These are phyloP conservation scores for Crucibulum laeve DNA, from an alignment of 768 basidiomycete species.

Conservation along the genomic window DNA sequence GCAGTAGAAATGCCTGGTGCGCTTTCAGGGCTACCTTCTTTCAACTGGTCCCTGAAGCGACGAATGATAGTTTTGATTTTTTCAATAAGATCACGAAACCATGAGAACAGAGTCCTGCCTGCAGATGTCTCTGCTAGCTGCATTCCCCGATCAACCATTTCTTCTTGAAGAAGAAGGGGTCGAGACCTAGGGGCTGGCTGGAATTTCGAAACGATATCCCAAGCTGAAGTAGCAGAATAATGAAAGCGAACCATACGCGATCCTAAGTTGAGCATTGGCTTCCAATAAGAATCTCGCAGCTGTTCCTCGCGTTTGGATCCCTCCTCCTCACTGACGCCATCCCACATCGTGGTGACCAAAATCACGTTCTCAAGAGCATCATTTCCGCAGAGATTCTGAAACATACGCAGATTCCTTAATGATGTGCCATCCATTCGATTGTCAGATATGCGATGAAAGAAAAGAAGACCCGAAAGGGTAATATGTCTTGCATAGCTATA, in stretches of 20 bases:
- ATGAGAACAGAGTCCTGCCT: conserved; percentile 1
- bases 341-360: conserved; percentile 14
- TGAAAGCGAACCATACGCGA: conserved; percentile 9
- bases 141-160: conserved; percentile 11
- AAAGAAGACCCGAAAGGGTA: conserved; percentile 11
- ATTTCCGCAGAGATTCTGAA: conserved; percentile 10
- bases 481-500: conserved; percentile 7
- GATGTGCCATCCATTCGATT: conserved; percentile 8
- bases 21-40: not conserved
- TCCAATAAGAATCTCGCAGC: conserved; percentile 6
- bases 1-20: not conserved
- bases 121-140: conserved; percentile 7
- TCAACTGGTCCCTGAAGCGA: not conserved
- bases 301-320: conserved; percentile 6
- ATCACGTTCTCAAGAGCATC: conserved; percentile 8
- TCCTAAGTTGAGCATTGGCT: conserved; percentile 7
- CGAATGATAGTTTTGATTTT: not conserved
- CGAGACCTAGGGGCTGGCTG: not conserved
- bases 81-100: conserved; percentile 1
- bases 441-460: conserved; percentile 13
- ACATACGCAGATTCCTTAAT: conserved; percentile 8
- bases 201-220: conserved; percentile 9
- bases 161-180: conserved; percentile 9
- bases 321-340: conserved; percentile 3
- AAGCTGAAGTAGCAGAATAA: conserved; percentile 4